These are phyloP conservation scores for Rachicladosporium sp. DNA, from an alignment of 2,329 filamentous ascomycete genomes.

Conservation along the genomic window DNA sequence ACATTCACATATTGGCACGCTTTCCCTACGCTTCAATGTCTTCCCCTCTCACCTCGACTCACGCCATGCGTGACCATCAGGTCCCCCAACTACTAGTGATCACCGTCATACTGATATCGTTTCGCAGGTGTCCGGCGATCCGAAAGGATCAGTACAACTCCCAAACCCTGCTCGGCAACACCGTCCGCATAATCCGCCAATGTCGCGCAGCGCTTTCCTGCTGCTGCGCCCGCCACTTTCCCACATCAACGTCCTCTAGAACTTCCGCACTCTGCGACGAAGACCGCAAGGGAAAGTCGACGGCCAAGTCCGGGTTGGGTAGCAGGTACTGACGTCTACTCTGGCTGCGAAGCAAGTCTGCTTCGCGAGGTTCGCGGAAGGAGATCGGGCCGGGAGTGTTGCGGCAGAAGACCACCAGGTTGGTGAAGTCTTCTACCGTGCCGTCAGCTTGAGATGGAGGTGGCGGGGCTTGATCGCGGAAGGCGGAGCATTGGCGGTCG, in stretches of 20 bases:
- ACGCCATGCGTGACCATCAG: too few species aligned
- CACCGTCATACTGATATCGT: background rate
- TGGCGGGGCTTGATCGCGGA: constrained; percentile 58
- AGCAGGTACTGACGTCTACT: constrained; percentile 58
- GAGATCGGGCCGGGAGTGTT: constrained; percentile 39
- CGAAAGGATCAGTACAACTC: constrained; percentile 57
- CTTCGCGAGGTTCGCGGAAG: constrained; percentile 53
- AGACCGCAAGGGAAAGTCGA: constrained; percentile 24
- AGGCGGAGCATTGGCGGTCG: constrained; percentile 70
- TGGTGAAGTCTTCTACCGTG: constrained; percentile 51
- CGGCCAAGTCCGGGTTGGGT: constrained; percentile 58
- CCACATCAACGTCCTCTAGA: constrained; percentile 51
- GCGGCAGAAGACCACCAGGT: constrained; percentile 91
- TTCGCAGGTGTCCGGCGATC: constrained; percentile 14
- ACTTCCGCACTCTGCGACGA: constrained; percentile 33
- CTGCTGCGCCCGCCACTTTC: constrained; percentile 58
- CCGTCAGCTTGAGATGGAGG: background rate
- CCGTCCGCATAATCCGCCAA: constrained; percentile 82
- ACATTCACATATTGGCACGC: too few species aligned
- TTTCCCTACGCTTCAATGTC: too few species aligned
- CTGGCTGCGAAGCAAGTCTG: constrained; percentile 61
- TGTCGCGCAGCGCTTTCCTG: constrained; percentile 67
- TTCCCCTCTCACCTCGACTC: too few species aligned
- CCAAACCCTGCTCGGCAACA: constrained; percentile 70
- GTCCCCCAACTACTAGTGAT: background rate